Evolutionary conservation across 2,329 filamentous ascomycete genomes (phyloP), one percentile per base, ranked within the genome.

Genomic region (Pseudocercospora fuligena): DNA sequence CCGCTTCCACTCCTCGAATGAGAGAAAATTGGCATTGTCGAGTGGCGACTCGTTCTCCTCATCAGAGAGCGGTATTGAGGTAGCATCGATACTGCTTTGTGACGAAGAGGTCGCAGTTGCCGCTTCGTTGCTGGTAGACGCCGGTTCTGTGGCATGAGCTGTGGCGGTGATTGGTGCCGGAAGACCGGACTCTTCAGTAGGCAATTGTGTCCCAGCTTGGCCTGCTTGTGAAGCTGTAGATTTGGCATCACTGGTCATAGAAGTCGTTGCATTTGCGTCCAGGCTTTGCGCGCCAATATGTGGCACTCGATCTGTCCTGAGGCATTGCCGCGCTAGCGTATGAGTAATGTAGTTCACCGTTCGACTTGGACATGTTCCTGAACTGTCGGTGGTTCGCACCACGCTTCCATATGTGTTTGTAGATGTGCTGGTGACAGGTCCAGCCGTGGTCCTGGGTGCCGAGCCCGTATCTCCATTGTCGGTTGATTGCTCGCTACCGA

Each of bases 1-100:
- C 75, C 91, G 92, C 81, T 97, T 98, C 95, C 95, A 99, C 74
- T 98, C 94, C 77, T 98, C 95, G 73, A 99, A 99, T 0, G 95
- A 97, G 73, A 98, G 88, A 78, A 98, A 98, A 6, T 93, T 90
- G 54, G 90, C 87, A 72, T 92, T 91, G 74, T 92, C 90, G 11
- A 91, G 82, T 0, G 87, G 85, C 1, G 88, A 89, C 57, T 91
- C 90, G 5, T 84, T 83, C 65, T 91, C 89, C 16, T 83, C 76
- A 63, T 88, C 85, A 16, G 80, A 73, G 12, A 81, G 75, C 31
- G 56, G 56, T 4, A 43, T 29, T 19, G 56, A 9, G 25, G 27
- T 58, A 31, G 25, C 8, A 27, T 54, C 51, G 51, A 29, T 7
- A 54, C 14, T 54, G 16, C 19, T 11, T 12, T 19, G 25, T 14